Base-by-base conservation (phyloP, 2,329 filamentous ascomycete species). In the Trichoderma lentiforme region DNA sequence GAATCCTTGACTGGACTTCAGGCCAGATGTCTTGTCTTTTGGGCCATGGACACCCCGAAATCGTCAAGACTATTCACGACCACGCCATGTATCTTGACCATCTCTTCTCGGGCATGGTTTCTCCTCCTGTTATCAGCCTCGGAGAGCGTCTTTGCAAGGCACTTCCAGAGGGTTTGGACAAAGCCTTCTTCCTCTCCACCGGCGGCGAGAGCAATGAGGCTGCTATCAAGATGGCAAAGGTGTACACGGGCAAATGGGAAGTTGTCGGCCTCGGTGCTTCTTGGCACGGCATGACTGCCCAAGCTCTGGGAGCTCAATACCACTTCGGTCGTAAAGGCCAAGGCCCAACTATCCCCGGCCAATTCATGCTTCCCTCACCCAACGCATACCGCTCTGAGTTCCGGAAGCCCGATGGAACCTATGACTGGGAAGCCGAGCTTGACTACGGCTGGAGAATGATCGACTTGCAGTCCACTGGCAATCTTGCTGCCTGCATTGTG, bases 161-260 rank as follows among this genome's bases (percentile, higher is more conserved):
- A 2, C 81, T 89, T 3, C 88, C 88, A 0, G 75, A 77, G 0
- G 83, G 83, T 0, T 80, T 90, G 0, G 84, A 87, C 72, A 86
- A 87, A 73, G 84, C 87, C 0, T 86, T 89, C 76, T 90, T 90
- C 74, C 81, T 89, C 11, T 87, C 82, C 65, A 90, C 88, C 0
- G 88, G 88, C 1, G 84, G 83, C 3, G 88, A 90, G 76, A 85
- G 82, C 58, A 88, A 85, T 73, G 89, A 92, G 74, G 88, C 88
- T 3, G 90, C 90, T 2, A 89, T 92, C 71, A 88, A 89, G 71
- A 83, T 92, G 74, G 89, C 90, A 4, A 92, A 92, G 75, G 81
- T 85, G 11, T 90, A 86, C 75, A 92, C 89, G 0, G 88, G 89
- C 1, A 91, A 89, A 66, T 91, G 89, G 75, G 89, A 92, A 76